Conservation (phyloP, 2,329 filamentous ascomycete species). For the Cercospora zeina region DNA sequence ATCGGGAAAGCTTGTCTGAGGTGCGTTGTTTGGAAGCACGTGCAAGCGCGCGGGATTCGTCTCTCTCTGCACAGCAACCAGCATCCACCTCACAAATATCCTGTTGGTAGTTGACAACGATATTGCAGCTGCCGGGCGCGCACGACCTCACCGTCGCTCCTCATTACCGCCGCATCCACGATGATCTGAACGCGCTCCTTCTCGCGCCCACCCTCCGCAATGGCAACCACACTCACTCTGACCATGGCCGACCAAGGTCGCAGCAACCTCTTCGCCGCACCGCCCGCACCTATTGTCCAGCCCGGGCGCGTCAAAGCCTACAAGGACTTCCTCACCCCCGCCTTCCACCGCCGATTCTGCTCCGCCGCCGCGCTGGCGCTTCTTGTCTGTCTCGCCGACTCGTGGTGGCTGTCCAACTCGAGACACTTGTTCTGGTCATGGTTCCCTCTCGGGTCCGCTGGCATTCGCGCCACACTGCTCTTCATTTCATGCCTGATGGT, state of each 20-base stretch:
- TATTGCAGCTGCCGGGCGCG: background rate
- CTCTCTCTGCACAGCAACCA: constrained; percentile 4
- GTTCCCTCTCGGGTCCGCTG: constrained; percentile 77
- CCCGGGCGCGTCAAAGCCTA: constrained; percentile 58
- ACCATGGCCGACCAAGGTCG: constrained; percentile 11
- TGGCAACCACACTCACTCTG: background rate
- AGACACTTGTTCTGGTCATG: constrained; percentile 66
- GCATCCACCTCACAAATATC: background rate
- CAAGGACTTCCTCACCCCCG: constrained; percentile 87
- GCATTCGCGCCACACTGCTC: constrained; percentile 71
- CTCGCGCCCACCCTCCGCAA: constrained; percentile 1
- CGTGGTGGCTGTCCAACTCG: constrained; percentile 70
- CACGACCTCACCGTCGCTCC: background rate
- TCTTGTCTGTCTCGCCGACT: constrained; percentile 69
- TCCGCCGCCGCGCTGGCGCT: constrained; percentile 71
- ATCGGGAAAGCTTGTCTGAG: constrained; percentile 7
- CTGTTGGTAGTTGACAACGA: background rate
- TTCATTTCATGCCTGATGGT: constrained; percentile 74
- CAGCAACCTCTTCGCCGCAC: constrained; percentile 10
- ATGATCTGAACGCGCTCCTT: background rate
- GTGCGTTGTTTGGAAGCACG: constrained; percentile 6
- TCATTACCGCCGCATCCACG: background rate
- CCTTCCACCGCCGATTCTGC: constrained; percentile 82
- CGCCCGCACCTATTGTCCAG: constrained; percentile 45
- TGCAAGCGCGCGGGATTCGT: constrained; percentile 8